Evolutionary conservation across 225 moss, liverwort and hornwort species (phyloP).

Genomic region (Asterella californica): DNA sequence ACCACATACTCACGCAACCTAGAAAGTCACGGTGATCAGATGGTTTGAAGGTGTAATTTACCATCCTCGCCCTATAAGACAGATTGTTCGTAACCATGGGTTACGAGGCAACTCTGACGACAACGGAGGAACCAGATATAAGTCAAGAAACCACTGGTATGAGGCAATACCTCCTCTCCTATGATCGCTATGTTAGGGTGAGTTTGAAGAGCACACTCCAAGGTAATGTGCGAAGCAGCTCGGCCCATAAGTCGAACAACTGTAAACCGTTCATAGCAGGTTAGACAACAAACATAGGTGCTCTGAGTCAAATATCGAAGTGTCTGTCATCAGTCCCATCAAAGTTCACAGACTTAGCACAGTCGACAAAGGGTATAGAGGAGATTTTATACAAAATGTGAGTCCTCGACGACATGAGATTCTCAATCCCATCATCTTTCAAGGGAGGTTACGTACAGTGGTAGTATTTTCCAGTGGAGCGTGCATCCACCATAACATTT

Average conservation of each 20-base stretch:
- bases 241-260: conserved; percentile 87
- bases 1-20: not conserved
- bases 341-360: not conserved
- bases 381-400: not conserved
- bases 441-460: conserved; percentile 46
- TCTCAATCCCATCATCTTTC: not conserved
- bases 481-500: conserved; percentile 93
- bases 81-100: not conserved
- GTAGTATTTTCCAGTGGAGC: conserved; percentile 88
- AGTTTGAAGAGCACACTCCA: conserved; percentile 88
- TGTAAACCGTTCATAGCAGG: conserved; percentile 8
- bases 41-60: not conserved
- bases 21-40: not conserved
- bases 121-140: not conserved
- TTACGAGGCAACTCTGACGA: not conserved
- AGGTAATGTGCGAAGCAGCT: conserved; percentile 87
- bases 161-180: conserved; percentile 71
- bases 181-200: conserved; percentile 83
- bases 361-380: too few species aligned
- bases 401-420: too few species aligned
- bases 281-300: not conserved
- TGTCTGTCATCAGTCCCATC: not conserved
- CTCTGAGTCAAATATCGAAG: not conserved
- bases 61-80: not conserved
- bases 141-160: not conserved